Base-by-base conservation (phyloP, 2,329 filamentous ascomycete species). In the Pseudogymnoascus pannorum region DNA sequence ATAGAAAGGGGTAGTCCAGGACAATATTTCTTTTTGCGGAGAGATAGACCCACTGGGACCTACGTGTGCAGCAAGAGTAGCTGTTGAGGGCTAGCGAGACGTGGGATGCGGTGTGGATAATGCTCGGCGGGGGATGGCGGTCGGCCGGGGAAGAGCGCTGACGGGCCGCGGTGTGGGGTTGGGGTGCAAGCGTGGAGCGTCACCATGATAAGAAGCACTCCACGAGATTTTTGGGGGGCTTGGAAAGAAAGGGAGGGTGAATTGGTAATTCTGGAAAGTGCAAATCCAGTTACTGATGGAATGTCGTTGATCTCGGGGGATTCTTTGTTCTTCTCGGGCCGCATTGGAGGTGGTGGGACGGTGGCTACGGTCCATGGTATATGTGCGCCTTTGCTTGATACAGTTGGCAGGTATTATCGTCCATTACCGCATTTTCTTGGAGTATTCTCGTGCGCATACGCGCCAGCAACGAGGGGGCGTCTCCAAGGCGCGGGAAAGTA, bases 111-210 rank as follows among this genome's bases (percentile, higher is more conserved):
- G 24, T 29, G 48, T 54, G 48, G 48, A 54, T 7, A 54, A 54
- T 54, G 48, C 48, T 54, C 24, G 24, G n/a, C 44, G 44, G 44
- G 29, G 44, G 44, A 51, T 24, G 44, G 44, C 44, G 24, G 44
- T 51, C 44, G 48, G 48, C n/a, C 48, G 48, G 48, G 48, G 48
- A 54, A 54, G 48, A 54, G 48, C 48, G 48, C 24, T 54, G 48
- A 54, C 48, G 48, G 48, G 48, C 48, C 48, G 24, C 48, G 48
- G 48, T 54, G 48, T 54, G 48, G 48, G 48, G 48, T 54, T 54
- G 24, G 44, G 12, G 11, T 51, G 24, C n/a, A 9, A 54, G 4
- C 26, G 24, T 29, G 44, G 48, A 31, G 48, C 31, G 48, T 54
- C 24, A 54, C 48, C 6, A 26, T 31, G 48, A 31, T 31, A 31